phyloP scores from a whole-genome alignment of 495 filamentous ascomycete species.

The Penicillium odoratum region DNA sequence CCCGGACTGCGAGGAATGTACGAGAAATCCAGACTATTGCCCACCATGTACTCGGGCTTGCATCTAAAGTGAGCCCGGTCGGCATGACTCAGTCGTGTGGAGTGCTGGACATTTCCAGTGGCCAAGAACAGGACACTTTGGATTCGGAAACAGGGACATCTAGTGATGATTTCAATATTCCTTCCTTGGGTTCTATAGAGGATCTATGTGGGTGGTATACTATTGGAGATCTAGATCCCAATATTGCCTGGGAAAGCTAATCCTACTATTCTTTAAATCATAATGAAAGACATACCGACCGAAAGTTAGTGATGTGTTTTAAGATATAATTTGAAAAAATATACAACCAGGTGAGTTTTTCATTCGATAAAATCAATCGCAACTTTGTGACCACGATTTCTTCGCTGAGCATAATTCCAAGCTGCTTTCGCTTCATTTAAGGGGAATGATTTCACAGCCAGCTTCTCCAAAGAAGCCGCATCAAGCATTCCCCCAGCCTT shows the following conservation, averaged over 20 bases:
- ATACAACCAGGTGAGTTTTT: not conserved
- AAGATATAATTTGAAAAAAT: not conserved
- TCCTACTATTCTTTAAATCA: not conserved
- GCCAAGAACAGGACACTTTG: not conserved
- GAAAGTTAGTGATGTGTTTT: not conserved
- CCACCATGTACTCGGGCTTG: conserved; percentile 45
- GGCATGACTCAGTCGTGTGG: not conserved
- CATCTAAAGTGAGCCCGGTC: not conserved
- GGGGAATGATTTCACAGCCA: conserved; percentile 4
- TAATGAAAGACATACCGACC: no score
- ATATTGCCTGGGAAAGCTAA: conserved; percentile 26
- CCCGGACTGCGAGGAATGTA: conserved; percentile 61
- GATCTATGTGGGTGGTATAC: conserved; percentile 28
- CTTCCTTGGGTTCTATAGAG: conserved; percentile 19
- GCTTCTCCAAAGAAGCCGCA: not conserved
- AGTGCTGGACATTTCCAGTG: conserved; percentile 2
- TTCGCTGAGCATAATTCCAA: conserved; percentile 5
- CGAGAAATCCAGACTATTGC: conserved; percentile 76
- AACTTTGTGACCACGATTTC: conserved; percentile 5
- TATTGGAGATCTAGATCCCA: conserved; percentile 19
- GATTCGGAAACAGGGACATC: conserved; percentile 10
- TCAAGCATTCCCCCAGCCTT: conserved; percentile 7
- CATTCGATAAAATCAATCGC: conserved; percentile 5
- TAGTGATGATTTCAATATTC: conserved; percentile 11
- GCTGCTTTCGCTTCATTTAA: conserved; percentile 4